Evolutionary conservation across 2,329 filamentous ascomycete species (phyloP).

Genomic region (Microascus cirrosus): DNA sequence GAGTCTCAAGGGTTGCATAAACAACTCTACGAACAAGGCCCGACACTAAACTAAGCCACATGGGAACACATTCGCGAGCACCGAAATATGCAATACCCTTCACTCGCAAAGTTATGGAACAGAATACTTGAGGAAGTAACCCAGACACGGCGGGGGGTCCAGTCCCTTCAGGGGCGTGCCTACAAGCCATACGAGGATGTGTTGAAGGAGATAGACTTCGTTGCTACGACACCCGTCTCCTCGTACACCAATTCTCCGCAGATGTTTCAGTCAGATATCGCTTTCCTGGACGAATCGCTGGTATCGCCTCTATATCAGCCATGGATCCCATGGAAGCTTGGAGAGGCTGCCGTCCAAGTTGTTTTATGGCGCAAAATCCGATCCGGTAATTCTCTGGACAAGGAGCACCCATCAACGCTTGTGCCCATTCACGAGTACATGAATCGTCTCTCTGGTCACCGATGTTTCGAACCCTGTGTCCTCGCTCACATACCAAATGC

Average conservation of each 20-base stretch:
- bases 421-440: conserved; percentile 15
- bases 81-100: conserved; percentile 17
- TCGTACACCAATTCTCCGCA: conserved; percentile 22
- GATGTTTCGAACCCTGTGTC: conserved; percentile 21
- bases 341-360: conserved; percentile 27
- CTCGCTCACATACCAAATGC: conserved; percentile 19
- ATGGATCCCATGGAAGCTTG: conserved; percentile 23
- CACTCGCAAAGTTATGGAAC: conserved; percentile 23
- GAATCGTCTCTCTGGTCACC: conserved; percentile 11
- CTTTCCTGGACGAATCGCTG: conserved; percentile 83
- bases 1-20: too few relatives aligned
- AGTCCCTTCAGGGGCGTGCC: conserved; percentile 18
- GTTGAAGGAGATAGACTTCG: conserved; percentile 26
- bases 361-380: conserved; percentile 28
- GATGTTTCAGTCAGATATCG: conserved; percentile 67
- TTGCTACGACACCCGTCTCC: conserved; percentile 34
- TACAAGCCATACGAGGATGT: conserved; percentile 25
- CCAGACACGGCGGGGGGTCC: conserved; percentile 13
- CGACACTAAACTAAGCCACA: conserved; percentile 29
- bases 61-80: conserved; percentile 26
- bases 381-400: conserved; percentile 14
- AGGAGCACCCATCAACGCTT: conserved; percentile 16
- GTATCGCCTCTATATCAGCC: conserved; percentile 25
- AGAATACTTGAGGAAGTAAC: conserved; percentile 14
- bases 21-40: conserved; percentile 15